These are phyloP conservation scores for Flaveria bidentis DNA, from an alignment of 129 eudicot species.

Conservation along the genomic window DNA sequence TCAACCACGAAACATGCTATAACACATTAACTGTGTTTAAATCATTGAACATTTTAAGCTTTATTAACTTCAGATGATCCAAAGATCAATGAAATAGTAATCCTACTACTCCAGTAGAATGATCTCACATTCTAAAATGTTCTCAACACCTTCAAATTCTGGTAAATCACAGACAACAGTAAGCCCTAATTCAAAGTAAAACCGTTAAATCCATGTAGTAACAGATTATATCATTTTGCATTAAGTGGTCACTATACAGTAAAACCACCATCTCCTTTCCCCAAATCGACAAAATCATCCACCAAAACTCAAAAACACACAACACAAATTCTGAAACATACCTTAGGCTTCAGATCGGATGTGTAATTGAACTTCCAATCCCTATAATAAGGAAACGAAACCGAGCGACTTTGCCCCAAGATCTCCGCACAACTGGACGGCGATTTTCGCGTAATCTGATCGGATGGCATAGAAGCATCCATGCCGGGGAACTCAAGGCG, in stretches of 20 bases:
- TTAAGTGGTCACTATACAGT: neutral
- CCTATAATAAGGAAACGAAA: slow-evolving; percentile 40
- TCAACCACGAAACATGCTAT: neutral
- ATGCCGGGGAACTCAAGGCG: slow-evolving; percentile 44
- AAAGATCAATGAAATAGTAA: neutral
- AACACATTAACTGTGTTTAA: too few species aligned
- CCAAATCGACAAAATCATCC: slow-evolving; percentile 6
- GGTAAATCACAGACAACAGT: neutral
- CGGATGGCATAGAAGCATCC: slow-evolving; percentile 26
- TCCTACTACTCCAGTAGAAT: neutral
- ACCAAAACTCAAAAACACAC: neutral
- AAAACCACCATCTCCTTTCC: neutral
- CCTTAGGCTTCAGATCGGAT: slow-evolving; percentile 47
- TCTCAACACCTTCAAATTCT: neutral
- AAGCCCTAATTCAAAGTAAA: slow-evolving; percentile 22
- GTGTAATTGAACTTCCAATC: slow-evolving; percentile 38
- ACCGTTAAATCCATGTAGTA: neutral
- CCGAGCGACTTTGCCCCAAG: slow-evolving; percentile 34
- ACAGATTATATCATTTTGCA: neutral
- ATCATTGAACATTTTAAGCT: neutral
- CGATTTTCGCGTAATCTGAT: slow-evolving; percentile 7
- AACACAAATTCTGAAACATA: neutral
- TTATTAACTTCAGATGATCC: slow-evolving; percentile 2
- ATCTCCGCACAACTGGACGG: slow-evolving; percentile 41
- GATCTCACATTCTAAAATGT: neutral